Percentiles rank a stretch among this genome's conserved stretches.
Conservation (phyloP, 2,329 filamentous ascomycete genomes). For the Xylaria sp. region DNA sequence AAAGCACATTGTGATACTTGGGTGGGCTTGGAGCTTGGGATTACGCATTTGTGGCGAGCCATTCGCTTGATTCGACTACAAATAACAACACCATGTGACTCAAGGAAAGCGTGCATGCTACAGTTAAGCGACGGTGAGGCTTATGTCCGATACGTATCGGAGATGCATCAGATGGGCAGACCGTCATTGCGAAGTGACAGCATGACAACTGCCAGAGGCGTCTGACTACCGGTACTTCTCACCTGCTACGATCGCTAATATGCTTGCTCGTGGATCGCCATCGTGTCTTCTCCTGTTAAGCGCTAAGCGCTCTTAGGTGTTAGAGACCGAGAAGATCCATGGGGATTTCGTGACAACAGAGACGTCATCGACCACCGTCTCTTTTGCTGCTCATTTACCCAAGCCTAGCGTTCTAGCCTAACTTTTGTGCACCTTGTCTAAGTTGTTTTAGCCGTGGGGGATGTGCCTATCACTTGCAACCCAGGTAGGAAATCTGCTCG, state of each 20-base stretch:
- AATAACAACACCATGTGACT: not conserved
- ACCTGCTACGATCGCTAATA: too few species aligned
- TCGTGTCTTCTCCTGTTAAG: not conserved
- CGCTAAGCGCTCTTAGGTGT: not conserved
- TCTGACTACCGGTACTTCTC: too few species aligned
- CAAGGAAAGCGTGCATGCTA: not conserved
- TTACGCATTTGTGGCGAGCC: not conserved
- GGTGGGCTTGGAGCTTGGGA: not conserved
- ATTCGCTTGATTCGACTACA: constrained; percentile 6
- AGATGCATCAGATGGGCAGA: not conserved
- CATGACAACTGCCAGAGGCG: not conserved
- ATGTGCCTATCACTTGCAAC: not conserved
- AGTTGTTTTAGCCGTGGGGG: not conserved
- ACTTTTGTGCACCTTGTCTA: not conserved
- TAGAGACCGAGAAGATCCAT: not conserved
- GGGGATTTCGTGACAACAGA: not conserved
- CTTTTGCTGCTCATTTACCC: not conserved
- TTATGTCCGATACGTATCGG: not conserved
- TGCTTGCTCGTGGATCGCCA: constrained; percentile 6
- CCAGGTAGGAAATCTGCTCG: constrained; percentile 1
- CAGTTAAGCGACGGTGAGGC: not conserved
- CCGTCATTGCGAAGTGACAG: constrained; percentile 13
- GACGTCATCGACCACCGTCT: not conserved
- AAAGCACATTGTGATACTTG: not conserved
- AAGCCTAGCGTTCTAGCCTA: too few species aligned